Evolutionary conservation across 2,329 filamentous ascomycete species (phyloP), one percentile per base, ranked within the genome.

Genomic region (Albifimbria verrucaria): DNA sequence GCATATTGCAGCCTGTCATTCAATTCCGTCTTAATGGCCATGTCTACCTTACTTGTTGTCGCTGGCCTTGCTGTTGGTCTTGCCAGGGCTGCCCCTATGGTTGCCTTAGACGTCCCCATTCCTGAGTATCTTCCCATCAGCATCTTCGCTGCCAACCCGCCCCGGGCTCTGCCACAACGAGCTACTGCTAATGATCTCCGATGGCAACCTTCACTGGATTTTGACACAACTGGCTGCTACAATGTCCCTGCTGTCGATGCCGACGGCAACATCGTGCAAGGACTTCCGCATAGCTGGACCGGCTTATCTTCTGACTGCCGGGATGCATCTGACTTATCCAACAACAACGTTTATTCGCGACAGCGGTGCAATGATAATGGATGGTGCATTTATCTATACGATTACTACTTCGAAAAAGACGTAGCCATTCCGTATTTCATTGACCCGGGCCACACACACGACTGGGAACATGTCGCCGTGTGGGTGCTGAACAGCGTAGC

Each of bases 141-240:
- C 46, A 25, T 48, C 24, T 7, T 32, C 23, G 23, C 24, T 36
- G 23, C n/a, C 17, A 25, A 56, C n/a, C 61, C 61, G 11, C 58
- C 57, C 1, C 44, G 23, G n/a, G 53, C 59, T 24, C 56, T 63
- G 24, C 59, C 60, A 3, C 52, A 57, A 24, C 49, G 52, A 12
- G 59, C 60, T 20, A 61, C 61, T 2, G 54, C 49, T 18, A 43
- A 57, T 41, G 60, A 63, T 44, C 54, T 61, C 42, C 51, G 46
- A 39, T 66, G 59, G 59, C 61, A 65, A 52, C 65, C 66, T 2
- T 54, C 52, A 3, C 32, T 61, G 15, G 59, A 48, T 18, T 48
- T 48, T 28, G 46, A 48, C 46, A 28, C 15, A 3, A 25, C 28
- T 25, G 46, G 46, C 7, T 48, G 46, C 46, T 48, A 48, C 25